A percentile compares a stretch with the other conserved stretches of the same genome.
Conservation (phyloP, 2,329 filamentous ascomycete genomes). For the Westerdykella aurantiaca region DNA sequence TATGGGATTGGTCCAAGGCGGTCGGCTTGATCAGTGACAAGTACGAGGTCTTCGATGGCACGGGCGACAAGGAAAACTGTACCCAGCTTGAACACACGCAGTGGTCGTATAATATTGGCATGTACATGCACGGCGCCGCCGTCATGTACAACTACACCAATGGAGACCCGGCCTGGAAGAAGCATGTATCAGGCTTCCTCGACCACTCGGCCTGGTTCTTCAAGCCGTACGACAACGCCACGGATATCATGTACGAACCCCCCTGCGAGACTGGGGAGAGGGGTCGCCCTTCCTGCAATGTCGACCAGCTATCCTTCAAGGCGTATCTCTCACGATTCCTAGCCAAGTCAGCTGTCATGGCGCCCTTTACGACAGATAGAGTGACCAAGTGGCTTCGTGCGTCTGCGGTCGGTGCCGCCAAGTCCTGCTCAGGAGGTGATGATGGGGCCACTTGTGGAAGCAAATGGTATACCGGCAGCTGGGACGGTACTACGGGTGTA, state of each 20-base stretch:
- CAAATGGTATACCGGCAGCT: constrained; percentile 42
- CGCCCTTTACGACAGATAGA: constrained; percentile 37
- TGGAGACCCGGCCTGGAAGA: constrained; percentile 48
- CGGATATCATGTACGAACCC: constrained; percentile 58
- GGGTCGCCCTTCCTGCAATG: constrained; percentile 53
- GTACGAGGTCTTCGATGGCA: constrained; percentile 53
- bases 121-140: constrained; percentile 52
- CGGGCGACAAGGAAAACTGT: constrained; percentile 49
- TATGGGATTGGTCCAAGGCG: constrained; percentile 54
- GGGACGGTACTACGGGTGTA: constrained; percentile 39
- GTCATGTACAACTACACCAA: constrained; percentile 52
- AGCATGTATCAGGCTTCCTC: constrained; percentile 56
- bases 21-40: constrained; percentile 48
- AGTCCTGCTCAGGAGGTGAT: constrained; percentile 39
- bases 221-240: constrained; percentile 44
- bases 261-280: constrained; percentile 54
- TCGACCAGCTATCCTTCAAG: constrained; percentile 70
- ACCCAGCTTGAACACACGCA: constrained; percentile 45
- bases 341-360: constrained; percentile 40
- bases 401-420: constrained; percentile 41
- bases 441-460: constrained; percentile 41
- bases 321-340: constrained; percentile 66
- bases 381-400: constrained; percentile 37
- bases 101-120: constrained; percentile 55
- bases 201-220: constrained; percentile 49